phyloP scores from a whole-genome alignment of 2,329 filamentous ascomycete species.

The Akanthomyces muscarius region DNA sequence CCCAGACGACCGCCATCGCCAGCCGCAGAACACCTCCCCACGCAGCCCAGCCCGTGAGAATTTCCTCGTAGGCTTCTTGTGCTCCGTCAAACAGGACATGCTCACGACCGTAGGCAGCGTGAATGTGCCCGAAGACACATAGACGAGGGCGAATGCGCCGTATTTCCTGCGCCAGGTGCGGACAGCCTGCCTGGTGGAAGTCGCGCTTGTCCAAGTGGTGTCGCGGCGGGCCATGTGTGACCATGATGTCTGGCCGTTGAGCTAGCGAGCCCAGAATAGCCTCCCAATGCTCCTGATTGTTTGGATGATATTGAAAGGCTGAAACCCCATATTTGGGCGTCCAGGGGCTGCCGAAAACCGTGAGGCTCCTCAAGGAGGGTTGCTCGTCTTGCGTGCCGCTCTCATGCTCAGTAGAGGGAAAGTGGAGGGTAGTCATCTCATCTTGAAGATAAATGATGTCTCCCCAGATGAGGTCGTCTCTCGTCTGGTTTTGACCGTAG shows the following conservation, averaged over 20 bases:
- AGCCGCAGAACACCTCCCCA: background rate
- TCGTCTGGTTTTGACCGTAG: slow-evolving; percentile 19
- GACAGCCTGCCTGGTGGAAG: slow-evolving; percentile 25
- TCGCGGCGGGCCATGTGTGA: slow-evolving; percentile 26
- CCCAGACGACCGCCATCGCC: background rate
- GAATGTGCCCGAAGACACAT: background rate
- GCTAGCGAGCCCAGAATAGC: slow-evolving; percentile 7
- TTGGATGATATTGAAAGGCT: slow-evolving; percentile 26
- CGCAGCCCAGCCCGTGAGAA: background rate
- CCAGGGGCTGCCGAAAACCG: slow-evolving; percentile 25
- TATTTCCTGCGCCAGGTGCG: slow-evolving; percentile 5
- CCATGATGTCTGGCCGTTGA: slow-evolving; percentile 21
- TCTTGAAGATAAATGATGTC: slow-evolving; percentile 24
- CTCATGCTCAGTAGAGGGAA: background rate
- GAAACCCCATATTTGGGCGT: slow-evolving; percentile 24
- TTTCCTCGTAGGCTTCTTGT: background rate
- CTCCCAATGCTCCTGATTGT: slow-evolving; percentile 18
- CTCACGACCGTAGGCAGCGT: background rate
- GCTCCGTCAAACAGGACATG: background rate
- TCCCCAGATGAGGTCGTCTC: slow-evolving; percentile 23
- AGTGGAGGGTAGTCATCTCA: slow-evolving; percentile 11
- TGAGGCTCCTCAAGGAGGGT: slow-evolving; percentile 6
- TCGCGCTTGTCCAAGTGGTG: slow-evolving; percentile 25
- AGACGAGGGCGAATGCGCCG: background rate
- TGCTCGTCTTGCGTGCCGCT: background rate